Base-by-base conservation (phyloP, 495 filamentous ascomycete species). In the Trichocladium antarcticum region DNA sequence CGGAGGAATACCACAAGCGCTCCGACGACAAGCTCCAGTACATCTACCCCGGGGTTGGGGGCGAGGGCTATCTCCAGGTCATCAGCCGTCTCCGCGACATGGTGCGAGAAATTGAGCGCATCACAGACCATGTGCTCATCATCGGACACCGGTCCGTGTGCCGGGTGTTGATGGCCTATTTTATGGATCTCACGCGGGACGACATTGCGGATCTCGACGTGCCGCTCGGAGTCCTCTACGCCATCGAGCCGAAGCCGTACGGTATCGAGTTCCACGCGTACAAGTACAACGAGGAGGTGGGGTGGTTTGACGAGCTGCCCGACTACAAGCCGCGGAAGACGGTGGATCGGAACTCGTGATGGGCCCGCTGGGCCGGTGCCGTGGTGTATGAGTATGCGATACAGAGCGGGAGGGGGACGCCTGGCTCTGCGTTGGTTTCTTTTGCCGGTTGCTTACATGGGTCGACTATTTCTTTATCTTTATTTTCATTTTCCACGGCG, bases 181-280 rank as follows among this genome's bases (percentile, higher is more conserved):
- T 98, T 71, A 85, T 85, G 67, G 89, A 92, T 15, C 69, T 98
- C 32, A 84, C 84, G 47, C 71, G 89, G 5, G 84, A 95, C 41
- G 82, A 94, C 59, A 89, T 98, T 47, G 88, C 92, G 21, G 85
- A 90, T 51, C 72, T 98, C 36, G 89, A 96, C 58, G 84, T 95
- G 34, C 92, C 92, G 5, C 70, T 98, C 42, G 92, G 92, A 9
- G 85, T 90, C 63, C 69, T 97, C 19, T 97, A 95, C 61, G 83
- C 85, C 58, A 78, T 98, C 42, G 90, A 98, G 62, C 92, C 92
- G 50, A 97, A 95, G 73, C 92, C 92, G 3, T 98, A 98, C 57
- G 92, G 92, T 0, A 89, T 95, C 48, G 92, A 93, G 40, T 96
- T 96, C 65, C 87, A 87, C 62, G 90, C 89, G 0, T 97, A 94